Percentiles rank a stretch among this genome's conserved stretches.
Evolutionary conservation across 176 grass and related monocot genomes (phyloP).

Genomic region (Canna indica): DNA sequence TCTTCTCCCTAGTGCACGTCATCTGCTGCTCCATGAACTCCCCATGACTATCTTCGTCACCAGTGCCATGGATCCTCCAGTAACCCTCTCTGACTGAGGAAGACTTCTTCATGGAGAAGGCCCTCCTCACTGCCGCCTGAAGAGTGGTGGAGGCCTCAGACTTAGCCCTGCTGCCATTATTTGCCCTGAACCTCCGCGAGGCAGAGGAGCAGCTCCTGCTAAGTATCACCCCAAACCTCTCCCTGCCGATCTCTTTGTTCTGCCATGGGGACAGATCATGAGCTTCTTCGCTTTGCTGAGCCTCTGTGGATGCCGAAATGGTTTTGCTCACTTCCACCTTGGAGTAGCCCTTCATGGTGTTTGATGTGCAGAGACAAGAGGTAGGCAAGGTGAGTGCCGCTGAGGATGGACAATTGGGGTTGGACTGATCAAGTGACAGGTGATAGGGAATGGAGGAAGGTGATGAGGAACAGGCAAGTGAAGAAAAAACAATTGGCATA

Average conservation of each 20-base stretch:
- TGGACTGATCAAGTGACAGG: too few species aligned
- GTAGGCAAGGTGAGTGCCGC: too few species aligned
- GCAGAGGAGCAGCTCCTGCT: conserved; percentile 29
- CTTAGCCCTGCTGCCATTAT: too few species aligned
- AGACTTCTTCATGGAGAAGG: conserved; percentile 37
- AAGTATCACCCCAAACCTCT: conserved; percentile 18
- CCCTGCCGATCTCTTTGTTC: conserved; percentile 5
- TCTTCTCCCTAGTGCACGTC: not conserved
- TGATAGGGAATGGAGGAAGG: too few species aligned
- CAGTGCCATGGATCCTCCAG: conserved; percentile 28
- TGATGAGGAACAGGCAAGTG: too few species aligned
- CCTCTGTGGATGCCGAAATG: too few species aligned
- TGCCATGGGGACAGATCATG: too few species aligned
- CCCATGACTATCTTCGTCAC: not conserved
- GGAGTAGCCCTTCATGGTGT: not conserved
- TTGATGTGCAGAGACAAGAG: too few species aligned
- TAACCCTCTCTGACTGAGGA: conserved; percentile 32
- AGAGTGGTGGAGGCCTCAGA: conserved; percentile 5
- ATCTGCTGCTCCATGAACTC: too few species aligned
- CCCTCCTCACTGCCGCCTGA: conserved; percentile 20
- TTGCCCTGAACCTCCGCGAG: conserved; percentile 41
- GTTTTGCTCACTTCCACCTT: not conserved
- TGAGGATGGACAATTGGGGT: too few species aligned
- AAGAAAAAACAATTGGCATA: too few species aligned
- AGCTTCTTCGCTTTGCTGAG: too few species aligned